Base-by-base conservation (phyloP, 306 rosid species). In the Rosa persica region DNA sequence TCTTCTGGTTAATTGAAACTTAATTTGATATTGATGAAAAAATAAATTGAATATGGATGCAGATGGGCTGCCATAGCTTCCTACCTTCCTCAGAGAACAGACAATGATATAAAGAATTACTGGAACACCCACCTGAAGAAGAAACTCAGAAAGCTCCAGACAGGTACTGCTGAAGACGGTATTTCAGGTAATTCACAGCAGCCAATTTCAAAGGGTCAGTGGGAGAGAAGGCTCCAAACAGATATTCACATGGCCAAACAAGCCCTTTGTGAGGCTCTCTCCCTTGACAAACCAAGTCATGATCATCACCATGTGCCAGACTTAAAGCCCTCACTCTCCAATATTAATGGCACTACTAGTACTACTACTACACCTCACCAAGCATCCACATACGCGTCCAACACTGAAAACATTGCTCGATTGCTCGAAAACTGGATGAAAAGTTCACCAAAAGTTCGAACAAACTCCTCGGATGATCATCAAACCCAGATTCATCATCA, bases 141-240 rank as follows among this genome's bases (percentile, higher is more conserved):
- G 79, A 86, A 83, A 83, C 83, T 83, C 6, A 81, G 57, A 36
- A 80, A 74, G 52, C 80, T 83, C 19, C 85, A 82, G 25, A 49
- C 78, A 22, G 88, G 88, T 6, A 20, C 9, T 43, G 82, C 52
- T 39, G 86, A 67, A 60, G 82, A 78, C 73, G 81, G 55, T 12
- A 43, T 55, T 70, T 60, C 83, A 51, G 27, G 68, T 16, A 3
- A 46, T 43, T 72, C 91, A 43, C 83, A 75, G 79, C 61, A 78
- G 2, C 54, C 76, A 74, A 49, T 80, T 58, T 72, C 89, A 10
- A 94, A 89, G 72, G 98, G 98, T 34, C 97, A 94, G 77, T 94
- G 98, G 98, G 98, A 92, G 84, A 90, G 97, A 84, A 90, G 88
- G 83, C 89, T 94, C 61, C 98, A 94, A 74, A 94, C 97, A 25